Evolutionary conservation across 306 rosid species (phyloP).

Genomic region (Senna siamea): DNA sequence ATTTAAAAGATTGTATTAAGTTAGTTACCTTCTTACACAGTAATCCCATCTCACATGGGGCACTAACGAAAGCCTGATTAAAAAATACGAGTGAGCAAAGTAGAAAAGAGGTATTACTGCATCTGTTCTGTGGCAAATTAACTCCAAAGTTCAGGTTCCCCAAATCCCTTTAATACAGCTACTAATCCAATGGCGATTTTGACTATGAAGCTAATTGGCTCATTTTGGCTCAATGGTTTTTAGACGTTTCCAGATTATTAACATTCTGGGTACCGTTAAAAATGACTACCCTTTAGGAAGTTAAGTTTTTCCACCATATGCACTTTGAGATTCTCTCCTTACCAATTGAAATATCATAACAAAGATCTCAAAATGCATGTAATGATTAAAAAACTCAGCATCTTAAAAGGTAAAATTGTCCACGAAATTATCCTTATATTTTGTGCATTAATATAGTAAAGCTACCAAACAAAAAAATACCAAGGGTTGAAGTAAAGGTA

Average conservation of each 20-base stretch:
- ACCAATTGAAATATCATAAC: not conserved
- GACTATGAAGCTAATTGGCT: not conserved
- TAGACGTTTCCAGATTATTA: not conserved
- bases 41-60: too few species aligned
- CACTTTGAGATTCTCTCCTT: not conserved
- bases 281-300: not conserved
- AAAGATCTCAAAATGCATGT: too few species aligned
- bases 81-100: too few species aligned
- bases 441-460: not conserved
- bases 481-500: not conserved
- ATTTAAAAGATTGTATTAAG: too few species aligned
- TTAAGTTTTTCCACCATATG: not conserved
- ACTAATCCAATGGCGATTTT: not conserved
- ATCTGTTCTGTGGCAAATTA: too few species aligned
- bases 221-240: not conserved
- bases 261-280: not conserved
- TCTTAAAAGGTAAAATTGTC: not conserved
- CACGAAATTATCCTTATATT: not conserved
- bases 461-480: not conserved
- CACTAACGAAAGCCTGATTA: too few species aligned
- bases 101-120: too few species aligned
- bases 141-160: too few species aligned
- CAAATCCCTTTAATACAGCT: too few species aligned
- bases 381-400: not conserved
- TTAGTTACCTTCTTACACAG: too few species aligned